Evolutionary conservation across 2,329 filamentous ascomycete genomes (phyloP), one percentile per base, ranked within the genome.

Genomic region (Pseudocercospora macadamiae): DNA sequence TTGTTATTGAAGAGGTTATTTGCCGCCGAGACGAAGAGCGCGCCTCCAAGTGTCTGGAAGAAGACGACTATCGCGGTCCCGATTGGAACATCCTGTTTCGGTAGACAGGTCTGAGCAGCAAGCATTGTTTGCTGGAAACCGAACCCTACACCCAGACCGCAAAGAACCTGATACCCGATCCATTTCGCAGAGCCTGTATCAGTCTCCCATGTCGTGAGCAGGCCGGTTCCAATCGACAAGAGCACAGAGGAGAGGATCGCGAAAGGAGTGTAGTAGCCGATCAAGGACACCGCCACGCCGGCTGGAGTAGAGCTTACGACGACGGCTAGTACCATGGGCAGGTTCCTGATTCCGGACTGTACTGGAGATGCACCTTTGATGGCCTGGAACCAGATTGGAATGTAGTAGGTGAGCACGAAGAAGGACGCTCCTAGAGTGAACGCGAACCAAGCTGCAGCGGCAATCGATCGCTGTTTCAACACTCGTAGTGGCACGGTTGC

Each of bases 321-420:
- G 16, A 62, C 44, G 4, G 54, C 54, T 2, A 66, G 36, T 34
- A 80, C 76, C 44, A 78, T 65, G 3, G 79, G 79, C 1, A 82
- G 69, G 45, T 77, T 79, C 70, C 77, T 75, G 65, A 80, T 79
- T 30, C 78, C 78, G 12, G 77, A 79, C 37, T 76, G 75, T 14
- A 76, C 75, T 2, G 79, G 78, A 0, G 72, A 73, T 1, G 70
- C 74, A 4, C 75, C 76, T 57, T 80, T 79, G 69, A 81, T 78
- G 10, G 77, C 77, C 61, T 81, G 75, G 77, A 80, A 78, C 75
- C 79, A 73, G 75, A 79, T 56, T 68, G 75, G 70, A 25, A 79
- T 69, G 49, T 75, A 80, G 70, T 78, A 80, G 49, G 76, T 71
- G 42, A 79, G 65, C 51, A 78, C 58, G 70, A 80, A 77, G 68